Evolutionary conservation across 192 early-diverging fungal species (phyloP), one percentile per base, ranked within the genome.

Genomic region (Radiomyces spectabilis): DNA sequence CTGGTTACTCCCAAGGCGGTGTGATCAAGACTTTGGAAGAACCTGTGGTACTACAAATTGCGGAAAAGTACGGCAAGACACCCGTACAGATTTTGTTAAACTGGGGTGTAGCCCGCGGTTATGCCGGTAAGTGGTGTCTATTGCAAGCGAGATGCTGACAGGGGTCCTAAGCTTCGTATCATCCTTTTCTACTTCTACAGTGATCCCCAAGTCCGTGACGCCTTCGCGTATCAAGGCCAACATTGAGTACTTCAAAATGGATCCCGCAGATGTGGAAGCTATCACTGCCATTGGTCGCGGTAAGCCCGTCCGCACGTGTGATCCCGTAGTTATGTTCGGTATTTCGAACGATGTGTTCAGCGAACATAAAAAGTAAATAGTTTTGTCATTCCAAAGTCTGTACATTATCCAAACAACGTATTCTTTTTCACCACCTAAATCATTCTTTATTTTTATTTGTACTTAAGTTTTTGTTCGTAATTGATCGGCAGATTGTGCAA

Each of bases 161-260:
- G n/a, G 16, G 5, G 18, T 22, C 41, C 4, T 43, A 22, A 43
- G 24, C 7, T 5, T 43, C 41, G 18, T 13, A 13, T 43, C 4
- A 21, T 43, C 41, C 13, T 43, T 38, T 38, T 38, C n/a, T 38
- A 12, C n/a, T 22, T 5, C 5, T 27, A 18, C 29, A 47, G 83
- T 86, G 18, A 86, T 88, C 53, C 86, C 86, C 15, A 88, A 88
- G 56, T 83, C 81, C 7, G 55, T 58, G 8, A 75, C 76, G 22
- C 63, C 69, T 8, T 48, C 49, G 0, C 75, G 84, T 27, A 74
- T 86, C 41, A 54, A 65, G 35, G 63, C 60, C 26, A 88, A 88
- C 53, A 73, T 71, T 9, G 55, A 74, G 13, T 57, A 69, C 38
- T 75, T 84, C 41, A 44, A 57, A 31, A 50, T 65, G 44, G 38